These are phyloP conservation scores for Ceratocystis colombiana DNA, from an alignment of 2,329 filamentous ascomycete genomes.

Conservation along the genomic window DNA sequence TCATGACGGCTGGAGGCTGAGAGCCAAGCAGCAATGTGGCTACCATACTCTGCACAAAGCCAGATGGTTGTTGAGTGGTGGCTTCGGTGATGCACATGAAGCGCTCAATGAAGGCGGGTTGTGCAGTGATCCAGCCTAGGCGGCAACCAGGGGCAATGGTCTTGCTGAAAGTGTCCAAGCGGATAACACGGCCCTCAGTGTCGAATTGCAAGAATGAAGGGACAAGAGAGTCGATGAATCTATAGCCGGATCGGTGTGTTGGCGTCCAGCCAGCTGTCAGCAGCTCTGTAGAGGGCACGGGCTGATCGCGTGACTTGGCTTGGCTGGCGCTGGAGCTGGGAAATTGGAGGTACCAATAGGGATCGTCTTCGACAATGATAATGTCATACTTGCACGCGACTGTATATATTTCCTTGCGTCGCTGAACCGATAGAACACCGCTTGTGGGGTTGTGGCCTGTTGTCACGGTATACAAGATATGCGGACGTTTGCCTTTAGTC, in stretches of 20 bases:
- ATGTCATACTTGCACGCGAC: conserved; percentile 77
- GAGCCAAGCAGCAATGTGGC: conserved; percentile 67
- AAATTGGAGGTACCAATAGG: conserved; percentile 91
- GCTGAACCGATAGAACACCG: conserved; percentile 59
- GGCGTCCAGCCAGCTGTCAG: conserved; percentile 30
- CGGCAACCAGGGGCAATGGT: conserved; percentile 83
- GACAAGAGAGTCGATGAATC: conserved; percentile 71
- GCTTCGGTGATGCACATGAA: conserved; percentile 60
- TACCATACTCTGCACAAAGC: conserved; percentile 78
- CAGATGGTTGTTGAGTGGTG: conserved; percentile 72
- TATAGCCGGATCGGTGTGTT: conserved; percentile 49
- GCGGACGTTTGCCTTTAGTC: conserved; percentile 61
- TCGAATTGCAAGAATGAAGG: conserved; percentile 77
- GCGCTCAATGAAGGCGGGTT: conserved; percentile 67
- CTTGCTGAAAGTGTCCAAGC: conserved; percentile 90
- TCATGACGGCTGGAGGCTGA: conserved; percentile 38
- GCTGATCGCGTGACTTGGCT: conserved; percentile 40
- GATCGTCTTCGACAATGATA: conserved; percentile 86
- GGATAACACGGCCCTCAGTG: conserved; percentile 73
- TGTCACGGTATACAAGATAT: conserved; percentile 81
- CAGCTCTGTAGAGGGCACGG: conserved; percentile 32
- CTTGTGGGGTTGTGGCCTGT: conserved; percentile 79
- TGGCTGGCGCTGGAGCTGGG: conserved; percentile 53
- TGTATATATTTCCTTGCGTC: conserved; percentile 68
- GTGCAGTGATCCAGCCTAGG: conserved; percentile 80